A percentile compares a stretch with the other conserved stretches of the same genome.
These are phyloP conservation scores for Ophiostoma piceae DNA, from an alignment of 2,329 filamentous ascomycete species.

Conservation along the genomic window DNA sequence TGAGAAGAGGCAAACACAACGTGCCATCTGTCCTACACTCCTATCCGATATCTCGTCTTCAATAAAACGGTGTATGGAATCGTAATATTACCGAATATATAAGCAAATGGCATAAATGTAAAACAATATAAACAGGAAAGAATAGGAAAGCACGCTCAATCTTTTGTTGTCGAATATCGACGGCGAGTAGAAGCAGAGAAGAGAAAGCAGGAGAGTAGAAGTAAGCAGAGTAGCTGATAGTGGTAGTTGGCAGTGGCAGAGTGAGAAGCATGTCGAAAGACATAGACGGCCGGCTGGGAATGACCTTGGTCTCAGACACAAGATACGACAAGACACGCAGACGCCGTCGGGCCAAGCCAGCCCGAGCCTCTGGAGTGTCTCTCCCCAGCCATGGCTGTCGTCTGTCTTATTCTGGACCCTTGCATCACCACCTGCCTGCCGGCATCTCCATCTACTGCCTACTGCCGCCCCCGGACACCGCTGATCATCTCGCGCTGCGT, in stretches of 20 bases:
- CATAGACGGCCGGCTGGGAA: neutral
- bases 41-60: neutral
- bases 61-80: neutral
- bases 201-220: neutral
- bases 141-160: neutral
- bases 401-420: too few relatives aligned
- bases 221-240: neutral
- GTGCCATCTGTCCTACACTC: neutral
- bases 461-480: constrained; percentile 43
- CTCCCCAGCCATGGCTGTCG: neutral
- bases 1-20: constrained; percentile 3
- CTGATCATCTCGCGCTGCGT: constrained; percentile 84
- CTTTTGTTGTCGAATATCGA: neutral
- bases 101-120: neutral
- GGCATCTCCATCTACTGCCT: neutral
- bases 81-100: neutral
- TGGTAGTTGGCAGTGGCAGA: neutral
- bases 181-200: too few relatives aligned
- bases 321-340: neutral
- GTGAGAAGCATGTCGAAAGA: neutral
- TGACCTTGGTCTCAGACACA: neutral
- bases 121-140: neutral
- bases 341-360: neutral
- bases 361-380: neutral
- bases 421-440: too few relatives aligned